These are phyloP conservation scores for Candida khao-thaluensis DNA, from an alignment of 805 yeast genomes.

Conservation along the genomic window DNA sequence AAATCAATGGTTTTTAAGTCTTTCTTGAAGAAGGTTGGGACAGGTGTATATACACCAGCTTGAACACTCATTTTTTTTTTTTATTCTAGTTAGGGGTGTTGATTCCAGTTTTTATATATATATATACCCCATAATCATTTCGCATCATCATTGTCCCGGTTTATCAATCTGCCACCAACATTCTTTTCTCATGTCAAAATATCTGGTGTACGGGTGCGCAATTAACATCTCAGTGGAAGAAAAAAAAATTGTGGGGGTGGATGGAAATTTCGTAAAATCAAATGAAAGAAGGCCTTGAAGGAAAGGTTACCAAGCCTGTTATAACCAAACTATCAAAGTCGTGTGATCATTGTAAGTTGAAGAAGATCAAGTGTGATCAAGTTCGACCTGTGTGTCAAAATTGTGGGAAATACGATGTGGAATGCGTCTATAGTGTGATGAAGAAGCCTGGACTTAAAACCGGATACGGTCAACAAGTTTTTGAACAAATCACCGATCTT, in stretches of 20 bases:
- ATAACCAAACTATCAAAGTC: slow-evolving; percentile 15
- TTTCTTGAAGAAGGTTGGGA: slow-evolving; percentile 4
- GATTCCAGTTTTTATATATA: slow-evolving; percentile 18
- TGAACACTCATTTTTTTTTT: slow-evolving; percentile 51
- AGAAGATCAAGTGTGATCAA: slow-evolving; percentile 19
- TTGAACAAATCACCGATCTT: slow-evolving; percentile 12
- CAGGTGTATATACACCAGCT: slow-evolving; percentile 52
- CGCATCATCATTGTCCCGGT: not conserved
- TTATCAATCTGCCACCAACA: not conserved
- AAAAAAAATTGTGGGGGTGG: slow-evolving; percentile 5
- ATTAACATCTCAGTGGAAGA: too few relatives aligned
- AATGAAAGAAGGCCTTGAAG: slow-evolving; percentile 4
- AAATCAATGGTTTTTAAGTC: slow-evolving; percentile 15
- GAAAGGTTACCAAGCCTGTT: slow-evolving; percentile 1
- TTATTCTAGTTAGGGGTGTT: slow-evolving; percentile 23
- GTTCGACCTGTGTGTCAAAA: slow-evolving; percentile 16
- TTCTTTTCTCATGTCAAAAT: too few relatives aligned
- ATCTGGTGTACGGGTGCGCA: not conserved
- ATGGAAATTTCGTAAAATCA: not conserved
- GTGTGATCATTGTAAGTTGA: slow-evolving; percentile 18
- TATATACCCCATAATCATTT: not conserved
- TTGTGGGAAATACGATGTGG: slow-evolving; percentile 14
- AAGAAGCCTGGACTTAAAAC: slow-evolving; percentile 20
- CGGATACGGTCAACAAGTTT: slow-evolving; percentile 20
- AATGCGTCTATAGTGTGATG: slow-evolving; percentile 18